Base-by-base conservation (phyloP, 2,329 filamentous ascomycete species). In the Colletotrichum sp. region DNA sequence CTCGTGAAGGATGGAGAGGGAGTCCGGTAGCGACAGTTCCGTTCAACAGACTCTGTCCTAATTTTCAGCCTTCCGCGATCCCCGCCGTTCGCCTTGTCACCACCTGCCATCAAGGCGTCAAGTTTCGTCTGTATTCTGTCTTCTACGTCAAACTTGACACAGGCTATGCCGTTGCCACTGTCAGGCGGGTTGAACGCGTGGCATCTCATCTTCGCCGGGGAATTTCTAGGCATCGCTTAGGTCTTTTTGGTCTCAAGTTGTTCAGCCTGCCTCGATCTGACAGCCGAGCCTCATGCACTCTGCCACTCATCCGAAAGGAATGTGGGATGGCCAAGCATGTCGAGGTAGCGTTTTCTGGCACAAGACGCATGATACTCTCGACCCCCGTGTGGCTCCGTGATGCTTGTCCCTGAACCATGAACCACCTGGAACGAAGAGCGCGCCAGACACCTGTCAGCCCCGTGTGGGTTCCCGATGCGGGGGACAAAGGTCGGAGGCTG, bases 51-150 rank as follows among this genome's bases (percentile, higher is more conserved):
- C 8, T 39, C n/a, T 9, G 13, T 74, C 28, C 24, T 26, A 32
- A 8, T 64, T n/a, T 26, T 57, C 28, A n/a, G 26, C 60, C 34
- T 18, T 30, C 15, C 32, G 44, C 32, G 59, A 44, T 64, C 21
- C 68, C 72, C 68, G 60, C 44, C 52, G 67, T 59, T 69, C 39
- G 71, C n/a, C 39, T 18, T 75, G 75, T 77, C 75, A 75, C 24
- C 32, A 55, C 49, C 64, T 72, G 69, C 73, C 69, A 68, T 63
- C 69, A 32, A 66, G 44, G 57, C 73, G 69, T 72, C 69, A 73
- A 69, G 69, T 76, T 76, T 76, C 73, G 63, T 75, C 72, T 66
- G 72, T 62, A 71, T 67, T 67, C 68, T 36, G 62, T 32, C 30
- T 62, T 34, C 28, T 57, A 65, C 34, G 68, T 66, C 60, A 49